Percentiles rank a stretch among this genome's conserved stretches.
These are phyloP conservation scores for Aphanomyces cochlioides DNA, from an alignment of 352 stramenopile species.

Conservation along the genomic window DNA sequence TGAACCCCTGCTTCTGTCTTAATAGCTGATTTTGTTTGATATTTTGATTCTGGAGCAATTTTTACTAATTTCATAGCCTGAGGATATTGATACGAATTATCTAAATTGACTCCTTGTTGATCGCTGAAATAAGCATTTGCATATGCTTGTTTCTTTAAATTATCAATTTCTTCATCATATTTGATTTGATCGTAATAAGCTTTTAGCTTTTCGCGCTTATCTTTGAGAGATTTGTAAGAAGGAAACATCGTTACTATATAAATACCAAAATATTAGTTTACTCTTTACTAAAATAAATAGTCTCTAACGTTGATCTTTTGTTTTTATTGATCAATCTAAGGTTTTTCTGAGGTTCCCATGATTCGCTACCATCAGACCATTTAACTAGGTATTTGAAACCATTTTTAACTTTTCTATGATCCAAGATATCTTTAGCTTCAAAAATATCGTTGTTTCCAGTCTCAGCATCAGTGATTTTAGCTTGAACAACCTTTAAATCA, in stretches of 20 bases:
- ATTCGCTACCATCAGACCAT: neutral
- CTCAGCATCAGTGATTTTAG: neutral
- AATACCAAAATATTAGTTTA: neutral
- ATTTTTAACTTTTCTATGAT: neutral
- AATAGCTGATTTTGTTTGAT: too few species aligned
- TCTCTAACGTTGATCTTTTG: neutral
- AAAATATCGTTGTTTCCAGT: neutral
- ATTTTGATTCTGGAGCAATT: too few species aligned
- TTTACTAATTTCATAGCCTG: too few species aligned
- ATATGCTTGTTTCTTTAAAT: too few species aligned
- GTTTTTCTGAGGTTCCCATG: neutral
- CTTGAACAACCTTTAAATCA: neutral
- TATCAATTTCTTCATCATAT: too few species aligned
- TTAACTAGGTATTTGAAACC: neutral
- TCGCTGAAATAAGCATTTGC: too few species aligned
- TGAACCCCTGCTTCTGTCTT: too few species aligned
- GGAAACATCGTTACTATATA: neutral
- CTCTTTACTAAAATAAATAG: neutral
- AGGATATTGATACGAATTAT: too few species aligned
- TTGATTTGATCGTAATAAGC: too few species aligned
- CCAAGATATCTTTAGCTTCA: neutral
- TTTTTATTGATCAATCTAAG: conserved; percentile 4
- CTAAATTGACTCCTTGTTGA: too few species aligned
- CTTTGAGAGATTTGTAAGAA: too few species aligned
- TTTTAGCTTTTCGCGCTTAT: too few species aligned